Base-by-base conservation (phyloP, 2,329 filamentous ascomycete genomes). In the Aspergillus spinulosporus region DNA sequence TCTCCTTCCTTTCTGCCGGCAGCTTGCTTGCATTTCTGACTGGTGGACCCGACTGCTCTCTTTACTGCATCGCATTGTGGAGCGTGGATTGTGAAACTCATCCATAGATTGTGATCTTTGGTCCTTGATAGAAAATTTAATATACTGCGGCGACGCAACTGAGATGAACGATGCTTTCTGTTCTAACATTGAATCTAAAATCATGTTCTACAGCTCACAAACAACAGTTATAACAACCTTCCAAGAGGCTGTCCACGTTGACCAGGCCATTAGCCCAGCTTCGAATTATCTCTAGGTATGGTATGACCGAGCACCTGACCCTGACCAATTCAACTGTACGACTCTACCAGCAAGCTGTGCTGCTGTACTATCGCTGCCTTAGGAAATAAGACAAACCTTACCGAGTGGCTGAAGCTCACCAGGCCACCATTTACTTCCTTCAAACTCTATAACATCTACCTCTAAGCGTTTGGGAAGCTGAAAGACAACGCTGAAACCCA, bases 81-180 rank as follows among this genome's bases (percentile, higher is more conserved):
- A 47, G 50, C 42, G 43, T 52, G 50, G 50, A 43, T 52, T 52
- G 50, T 52, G 50, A 52, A 46, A 52, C 50, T 32, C 46, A 34
- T 46, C 50, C 50, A 46, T 52, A 52, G 50, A 52, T 46, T 52
- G 39, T 42, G 29, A 50, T 42, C 46, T 37, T 32, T 43, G 4
- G 42, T 46, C 12, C 21, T 52, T n/a, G 32, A 45, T 52, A 45
- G 40, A 46, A 52, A 28, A 42, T 34, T 15, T 39, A 50, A 36
- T 28, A 37, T 46, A 54, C 31, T 40, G 45, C 48, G 32, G 40
- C 54, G 28, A 56, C 48, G 48, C 48, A 47, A 44, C 42, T 32
- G 15, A 54, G 34, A 48, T 42, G n/a, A 21, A 14, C 36, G 12
- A 26, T 34, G 12, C 52, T 5, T 42, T 4, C 3, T 29, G 21